These are phyloP conservation scores for Pyrrhoderma noxium DNA, from an alignment of 1,284 basidiomycete genomes.

Conservation along the genomic window DNA sequence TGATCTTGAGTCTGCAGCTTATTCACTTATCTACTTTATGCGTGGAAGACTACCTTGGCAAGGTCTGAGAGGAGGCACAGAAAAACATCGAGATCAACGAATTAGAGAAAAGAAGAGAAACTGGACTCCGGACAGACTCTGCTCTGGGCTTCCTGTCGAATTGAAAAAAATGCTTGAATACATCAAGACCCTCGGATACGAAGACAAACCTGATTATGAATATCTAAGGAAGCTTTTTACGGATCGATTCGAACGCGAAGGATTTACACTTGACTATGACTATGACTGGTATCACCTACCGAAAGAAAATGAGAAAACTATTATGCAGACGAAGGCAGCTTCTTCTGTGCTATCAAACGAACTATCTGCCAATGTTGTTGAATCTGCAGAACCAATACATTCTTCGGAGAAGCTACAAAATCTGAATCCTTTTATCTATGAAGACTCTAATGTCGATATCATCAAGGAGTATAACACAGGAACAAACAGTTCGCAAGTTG, in stretches of 20 bases:
- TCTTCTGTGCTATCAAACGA: too few relatives aligned
- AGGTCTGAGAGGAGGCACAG: conserved; percentile 12
- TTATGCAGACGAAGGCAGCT: neutral
- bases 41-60: conserved; percentile 85
- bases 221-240: conserved; percentile 12
- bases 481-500: too few relatives aligned
- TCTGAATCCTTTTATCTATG: neutral
- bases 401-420: too few relatives aligned
- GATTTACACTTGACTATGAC: conserved; percentile 8
- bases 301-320: neutral
- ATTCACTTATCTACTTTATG: conserved; percentile 90
- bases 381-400: too few relatives aligned
- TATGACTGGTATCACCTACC: conserved; percentile 11
- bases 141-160: conserved; percentile 18
- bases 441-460: too few relatives aligned
- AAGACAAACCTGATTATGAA: conserved; percentile 18
- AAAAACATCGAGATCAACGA: conserved; percentile 12
- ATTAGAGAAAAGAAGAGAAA: conserved; percentile 12
- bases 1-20: conserved; percentile 87
- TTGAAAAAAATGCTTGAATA: conserved; percentile 17
- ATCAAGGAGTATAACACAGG: too few relatives aligned
- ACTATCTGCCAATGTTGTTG: too few relatives aligned
- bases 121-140: conserved; percentile 14
- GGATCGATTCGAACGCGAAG: conserved; percentile 3
- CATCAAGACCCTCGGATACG: conserved; percentile 15